Conservation (phyloP, 1,284 basidiomycete species). For the Mycena sp. region DNA sequence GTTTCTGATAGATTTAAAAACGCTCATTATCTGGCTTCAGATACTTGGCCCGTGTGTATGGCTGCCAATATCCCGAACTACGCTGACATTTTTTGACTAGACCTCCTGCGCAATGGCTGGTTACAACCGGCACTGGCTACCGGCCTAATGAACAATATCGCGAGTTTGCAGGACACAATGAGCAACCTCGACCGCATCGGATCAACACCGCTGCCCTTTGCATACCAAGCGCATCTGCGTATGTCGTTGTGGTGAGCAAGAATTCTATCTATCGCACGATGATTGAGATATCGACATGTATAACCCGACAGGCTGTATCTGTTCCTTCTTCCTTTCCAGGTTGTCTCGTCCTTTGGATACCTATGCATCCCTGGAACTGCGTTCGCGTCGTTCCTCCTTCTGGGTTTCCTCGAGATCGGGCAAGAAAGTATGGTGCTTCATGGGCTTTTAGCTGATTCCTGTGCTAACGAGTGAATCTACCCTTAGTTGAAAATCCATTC, state of each 20-base stretch:
- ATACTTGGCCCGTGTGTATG: slow-evolving; percentile 9
- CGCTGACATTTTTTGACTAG: slow-evolving; percentile 39
- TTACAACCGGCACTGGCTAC: slow-evolving; percentile 63
- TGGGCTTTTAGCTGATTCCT: not conserved
- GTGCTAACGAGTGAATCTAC: not conserved
- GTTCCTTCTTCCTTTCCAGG: slow-evolving; percentile 74
- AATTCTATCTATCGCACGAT: not conserved
- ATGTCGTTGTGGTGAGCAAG: slow-evolving; percentile 65
- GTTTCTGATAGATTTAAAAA: not conserved
- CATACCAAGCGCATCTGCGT: slow-evolving; percentile 73
- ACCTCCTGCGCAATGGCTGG: slow-evolving; percentile 53
- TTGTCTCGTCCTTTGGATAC: slow-evolving; percentile 59
- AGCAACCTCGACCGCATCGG: slow-evolving; percentile 68
- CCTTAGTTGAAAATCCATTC: slow-evolving; percentile 71
- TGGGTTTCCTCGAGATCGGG: slow-evolving; percentile 77
- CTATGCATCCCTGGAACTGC: slow-evolving; percentile 69
- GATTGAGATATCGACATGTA: not conserved
- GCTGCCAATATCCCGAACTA: no score
- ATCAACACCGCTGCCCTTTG: slow-evolving; percentile 72
- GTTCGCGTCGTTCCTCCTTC: slow-evolving; percentile 67
- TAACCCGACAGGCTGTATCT: slow-evolving; percentile 60
- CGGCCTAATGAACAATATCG: slow-evolving; percentile 55
- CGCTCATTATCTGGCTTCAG: no score
- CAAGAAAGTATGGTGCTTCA: slow-evolving; percentile 61
- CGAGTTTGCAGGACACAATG: slow-evolving; percentile 63